Percentiles rank a stretch among this genome's conserved stretches.
phyloP scores from a whole-genome alignment of 257 asterid species.

The Solanum virginianum region DNA sequence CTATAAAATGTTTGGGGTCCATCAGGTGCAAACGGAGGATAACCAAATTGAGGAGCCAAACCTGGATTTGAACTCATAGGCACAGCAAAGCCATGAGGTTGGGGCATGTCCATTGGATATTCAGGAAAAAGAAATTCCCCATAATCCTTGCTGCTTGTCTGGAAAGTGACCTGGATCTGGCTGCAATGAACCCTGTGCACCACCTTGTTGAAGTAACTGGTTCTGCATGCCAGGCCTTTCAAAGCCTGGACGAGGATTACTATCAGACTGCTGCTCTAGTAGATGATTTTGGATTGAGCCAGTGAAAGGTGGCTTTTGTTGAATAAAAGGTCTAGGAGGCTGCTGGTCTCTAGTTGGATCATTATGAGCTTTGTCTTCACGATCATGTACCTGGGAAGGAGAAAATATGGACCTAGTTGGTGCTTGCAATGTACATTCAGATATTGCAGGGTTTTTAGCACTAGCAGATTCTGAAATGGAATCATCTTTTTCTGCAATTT shows the following conservation, averaged over 20 bases:
- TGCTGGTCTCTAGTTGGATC: constrained; percentile 46
- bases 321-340: constrained; percentile 42
- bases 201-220: constrained; percentile 53
- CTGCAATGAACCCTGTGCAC: constrained; percentile 33
- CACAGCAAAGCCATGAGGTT: constrained; percentile 21
- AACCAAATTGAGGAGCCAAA: constrained; percentile 55
- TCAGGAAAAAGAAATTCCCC: constrained; percentile 7
- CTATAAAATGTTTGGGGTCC: constrained; percentile 56
- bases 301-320: constrained; percentile 43
- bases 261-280: constrained; percentile 45
- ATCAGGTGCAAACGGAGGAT: constrained; percentile 48
- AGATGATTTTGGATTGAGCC: constrained; percentile 49
- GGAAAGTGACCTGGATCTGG: constrained; percentile 44
- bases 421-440: constrained; percentile 89
- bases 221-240: constrained; percentile 47
- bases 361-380: constrained; percentile 43
- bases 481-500: constrained; percentile 42
- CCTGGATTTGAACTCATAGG: constrained; percentile 38
- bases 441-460: constrained; percentile 62
- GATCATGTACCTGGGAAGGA: constrained; percentile 48
- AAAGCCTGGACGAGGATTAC: constrained; percentile 36
- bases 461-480: constrained; percentile 54
- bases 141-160: constrained; percentile 12
- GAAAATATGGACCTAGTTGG: constrained; percentile 55
- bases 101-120: constrained; percentile 15